A percentile compares a stretch with the other conserved stretches of the same genome.
phyloP scores from a whole-genome alignment of 2,329 filamentous ascomycete species.

The Didymella pomorum region DNA sequence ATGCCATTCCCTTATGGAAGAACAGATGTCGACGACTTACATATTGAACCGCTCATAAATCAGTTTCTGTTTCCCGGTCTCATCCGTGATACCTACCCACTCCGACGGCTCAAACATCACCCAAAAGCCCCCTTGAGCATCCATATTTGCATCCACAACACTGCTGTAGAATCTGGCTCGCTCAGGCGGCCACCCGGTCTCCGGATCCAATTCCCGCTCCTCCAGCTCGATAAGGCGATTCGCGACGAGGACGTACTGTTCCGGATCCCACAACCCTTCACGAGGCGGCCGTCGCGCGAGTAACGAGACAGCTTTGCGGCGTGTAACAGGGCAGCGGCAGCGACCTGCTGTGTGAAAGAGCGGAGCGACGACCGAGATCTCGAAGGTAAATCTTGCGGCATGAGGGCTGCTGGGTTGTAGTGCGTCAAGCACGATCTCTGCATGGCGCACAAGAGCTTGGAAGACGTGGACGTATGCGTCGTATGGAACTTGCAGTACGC shows the following conservation, averaged over 20 bases:
- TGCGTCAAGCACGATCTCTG: constrained; percentile 28
- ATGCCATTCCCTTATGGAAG: no score
- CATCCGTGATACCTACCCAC: constrained; percentile 11
- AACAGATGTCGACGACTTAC: background rate
- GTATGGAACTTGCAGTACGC: constrained; percentile 19
- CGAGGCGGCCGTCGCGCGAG: constrained; percentile 27
- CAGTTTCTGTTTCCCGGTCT: constrained; percentile 1
- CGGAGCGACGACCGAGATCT: constrained; percentile 19
- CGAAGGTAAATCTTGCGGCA: constrained; percentile 27
- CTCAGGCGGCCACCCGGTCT: constrained; percentile 30
- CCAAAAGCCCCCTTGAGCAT: constrained; percentile 32
- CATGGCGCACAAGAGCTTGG: constrained; percentile 28
- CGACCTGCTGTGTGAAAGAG: constrained; percentile 22
- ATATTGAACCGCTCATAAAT: constrained; percentile 5
- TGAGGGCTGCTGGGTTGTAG: constrained; percentile 11
- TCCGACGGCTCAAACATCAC: constrained; percentile 15
- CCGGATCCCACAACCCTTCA: constrained; percentile 35
- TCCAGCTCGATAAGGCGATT: constrained; percentile 33
- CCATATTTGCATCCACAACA: constrained; percentile 32
- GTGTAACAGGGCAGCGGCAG: constrained; percentile 30
- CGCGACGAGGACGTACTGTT: constrained; percentile 24
- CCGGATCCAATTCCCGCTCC: constrained; percentile 30
- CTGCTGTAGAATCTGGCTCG: constrained; percentile 25
- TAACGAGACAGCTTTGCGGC: constrained; percentile 29
- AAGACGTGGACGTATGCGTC: constrained; percentile 31